phyloP scores from a whole-genome alignment of 1,284 basidiomycete genomes.

The Tylopilus sp. region DNA sequence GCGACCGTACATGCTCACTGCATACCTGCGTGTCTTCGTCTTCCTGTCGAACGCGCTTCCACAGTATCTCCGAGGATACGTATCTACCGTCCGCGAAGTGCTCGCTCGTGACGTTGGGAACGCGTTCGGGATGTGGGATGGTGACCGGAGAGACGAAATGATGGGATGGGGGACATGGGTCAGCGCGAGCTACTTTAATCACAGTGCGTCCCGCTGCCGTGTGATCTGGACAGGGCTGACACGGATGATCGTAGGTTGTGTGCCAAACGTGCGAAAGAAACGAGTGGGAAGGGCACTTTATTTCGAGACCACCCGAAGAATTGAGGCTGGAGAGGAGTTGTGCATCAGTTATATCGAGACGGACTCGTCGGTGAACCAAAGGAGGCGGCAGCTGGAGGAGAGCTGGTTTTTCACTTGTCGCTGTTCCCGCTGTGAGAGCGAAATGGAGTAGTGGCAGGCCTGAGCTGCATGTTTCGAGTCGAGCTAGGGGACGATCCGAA shows the following conservation, averaged over 20 bases:
- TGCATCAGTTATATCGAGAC: slow-evolving; percentile 55
- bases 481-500: slow-evolving; percentile 8
- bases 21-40: slow-evolving; percentile 44
- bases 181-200: slow-evolving; percentile 63
- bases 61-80: slow-evolving; percentile 35
- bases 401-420: slow-evolving; percentile 55
- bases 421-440: slow-evolving; percentile 36
- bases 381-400: slow-evolving; percentile 38
- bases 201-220: slow-evolving; percentile 41
- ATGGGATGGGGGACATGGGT: slow-evolving; percentile 61
- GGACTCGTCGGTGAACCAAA: slow-evolving; percentile 36
- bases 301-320: slow-evolving; percentile 47
- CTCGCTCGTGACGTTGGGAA: slow-evolving; percentile 62
- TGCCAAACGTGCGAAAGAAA: slow-evolving; percentile 55
- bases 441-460: background rate
- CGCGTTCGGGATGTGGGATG: slow-evolving; percentile 64
- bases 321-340: slow-evolving; percentile 52
- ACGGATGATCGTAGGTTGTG: slow-evolving; percentile 43
- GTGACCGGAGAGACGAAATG: slow-evolving; percentile 48
- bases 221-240: background rate
- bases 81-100: slow-evolving; percentile 46
- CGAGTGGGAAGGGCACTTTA: slow-evolving; percentile 44
- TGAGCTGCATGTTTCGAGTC: background rate
- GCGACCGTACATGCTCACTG: slow-evolving; percentile 42
- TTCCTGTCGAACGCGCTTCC: slow-evolving; percentile 42